phyloP scores from a whole-genome alignment of 176 grass and related monocot genomes.

The Olyra latifolia region DNA sequence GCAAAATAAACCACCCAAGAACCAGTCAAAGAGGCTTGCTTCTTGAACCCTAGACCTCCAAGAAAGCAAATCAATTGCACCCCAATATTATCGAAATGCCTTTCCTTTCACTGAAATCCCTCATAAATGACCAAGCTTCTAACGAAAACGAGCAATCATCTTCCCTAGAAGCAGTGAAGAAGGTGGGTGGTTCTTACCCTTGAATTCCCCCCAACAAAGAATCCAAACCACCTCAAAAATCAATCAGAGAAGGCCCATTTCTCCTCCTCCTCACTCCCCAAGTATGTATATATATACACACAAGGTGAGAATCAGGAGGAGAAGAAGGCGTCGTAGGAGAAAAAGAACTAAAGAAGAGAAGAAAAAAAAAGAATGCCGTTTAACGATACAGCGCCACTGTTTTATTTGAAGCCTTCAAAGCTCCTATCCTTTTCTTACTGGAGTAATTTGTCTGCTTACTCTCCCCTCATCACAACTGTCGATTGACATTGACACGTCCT shows the following conservation, averaged over 20 bases:
- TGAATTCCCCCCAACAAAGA: background rate
- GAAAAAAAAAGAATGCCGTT: conserved; percentile 8
- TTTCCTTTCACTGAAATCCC: background rate
- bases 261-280: background rate
- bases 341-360: background rate
- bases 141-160: background rate
- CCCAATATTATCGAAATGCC: background rate
- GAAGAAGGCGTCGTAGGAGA: too few species aligned
- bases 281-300: background rate
- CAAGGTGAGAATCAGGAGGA: background rate
- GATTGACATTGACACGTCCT: too few species aligned
- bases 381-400: background rate
- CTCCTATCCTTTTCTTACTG: background rate
- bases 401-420: conserved; percentile 31
- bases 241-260: background rate
- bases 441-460: too few species aligned
- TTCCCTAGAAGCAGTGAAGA: background rate
- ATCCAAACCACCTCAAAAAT: conserved; percentile 1
- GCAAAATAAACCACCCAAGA: background rate
- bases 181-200: background rate
- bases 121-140: background rate
- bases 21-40: background rate
- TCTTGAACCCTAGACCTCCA: background rate
- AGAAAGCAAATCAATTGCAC: background rate
- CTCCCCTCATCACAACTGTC: too few species aligned